A percentile compares a stretch with the other conserved stretches of the same genome.
These are phyloP conservation scores for Cyphellophora attinorum DNA, from an alignment of 2,329 filamentous ascomycete species.

Conservation along the genomic window DNA sequence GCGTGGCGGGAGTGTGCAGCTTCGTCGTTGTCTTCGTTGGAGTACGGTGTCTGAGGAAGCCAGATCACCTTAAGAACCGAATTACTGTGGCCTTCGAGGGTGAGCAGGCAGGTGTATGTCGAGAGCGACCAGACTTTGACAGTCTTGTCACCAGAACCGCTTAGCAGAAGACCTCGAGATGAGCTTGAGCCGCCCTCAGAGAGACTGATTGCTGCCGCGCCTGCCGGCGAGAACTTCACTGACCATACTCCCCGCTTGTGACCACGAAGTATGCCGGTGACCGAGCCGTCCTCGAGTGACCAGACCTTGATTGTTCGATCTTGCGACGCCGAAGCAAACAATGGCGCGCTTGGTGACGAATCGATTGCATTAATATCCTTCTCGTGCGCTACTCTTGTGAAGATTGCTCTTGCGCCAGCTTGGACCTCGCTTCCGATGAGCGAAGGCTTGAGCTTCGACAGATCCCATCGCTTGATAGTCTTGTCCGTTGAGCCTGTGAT, in stretches of 20 bases:
- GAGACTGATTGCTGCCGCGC: slow-evolving; percentile 63
- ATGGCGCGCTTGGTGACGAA: slow-evolving; percentile 59
- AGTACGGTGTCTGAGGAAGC: slow-evolving; percentile 46
- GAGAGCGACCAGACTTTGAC: slow-evolving; percentile 89
- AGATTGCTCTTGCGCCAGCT: slow-evolving; percentile 48
- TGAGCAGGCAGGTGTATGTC: slow-evolving; percentile 86
- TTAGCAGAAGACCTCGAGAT: slow-evolving; percentile 73
- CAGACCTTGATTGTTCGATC: slow-evolving; percentile 97
- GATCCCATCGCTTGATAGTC: slow-evolving; percentile 90
- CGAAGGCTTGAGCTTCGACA: slow-evolving; percentile 51
- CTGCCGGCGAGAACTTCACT: slow-evolving; percentile 75
- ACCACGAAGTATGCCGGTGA: slow-evolving; percentile 80
- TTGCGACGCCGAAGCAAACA: slow-evolving; percentile 94
- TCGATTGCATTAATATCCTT: slow-evolving; percentile 98
- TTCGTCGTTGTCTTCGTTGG: slow-evolving; percentile 25
- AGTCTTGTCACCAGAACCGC: slow-evolving; percentile 91
- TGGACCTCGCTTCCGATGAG: slow-evolving; percentile 23
- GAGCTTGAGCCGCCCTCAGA: slow-evolving; percentile 61
- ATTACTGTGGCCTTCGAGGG: slow-evolving; percentile 93
- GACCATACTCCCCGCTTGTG: slow-evolving; percentile 96
- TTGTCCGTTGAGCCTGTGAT: slow-evolving; percentile 91
- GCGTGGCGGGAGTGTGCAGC: slow-evolving; percentile 21
- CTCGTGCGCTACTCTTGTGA: slow-evolving; percentile 91
- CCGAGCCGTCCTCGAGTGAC: slow-evolving; percentile 81
- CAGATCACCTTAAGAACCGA: slow-evolving; percentile 89